Percentiles rank a stretch among this genome's conserved stretches.
Evolutionary conservation across 2,329 filamentous ascomycete genomes (phyloP).

Genomic region (Zelopaecilomyces penicillatus): DNA sequence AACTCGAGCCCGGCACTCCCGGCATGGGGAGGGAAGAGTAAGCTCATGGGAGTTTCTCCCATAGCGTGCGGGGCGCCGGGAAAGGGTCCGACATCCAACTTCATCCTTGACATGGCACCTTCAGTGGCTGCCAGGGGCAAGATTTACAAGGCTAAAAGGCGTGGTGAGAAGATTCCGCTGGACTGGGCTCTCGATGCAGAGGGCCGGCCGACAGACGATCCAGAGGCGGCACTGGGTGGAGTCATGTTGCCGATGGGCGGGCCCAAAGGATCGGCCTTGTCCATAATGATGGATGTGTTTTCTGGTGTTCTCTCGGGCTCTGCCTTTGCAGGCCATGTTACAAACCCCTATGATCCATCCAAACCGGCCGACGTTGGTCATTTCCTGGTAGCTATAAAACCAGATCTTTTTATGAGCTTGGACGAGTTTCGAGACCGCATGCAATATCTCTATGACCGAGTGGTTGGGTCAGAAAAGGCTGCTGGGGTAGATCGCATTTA

Average conservation of each 20-base stretch:
- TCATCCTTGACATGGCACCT: slow-evolving; percentile 70
- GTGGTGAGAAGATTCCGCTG: slow-evolving; percentile 59
- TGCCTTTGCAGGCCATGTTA: slow-evolving; percentile 71
- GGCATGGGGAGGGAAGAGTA: slow-evolving; percentile 58
- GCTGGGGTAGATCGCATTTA: slow-evolving; percentile 50
- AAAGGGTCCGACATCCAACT: slow-evolving; percentile 40
- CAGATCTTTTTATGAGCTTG: slow-evolving; percentile 63
- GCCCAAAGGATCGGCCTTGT: slow-evolving; percentile 67
- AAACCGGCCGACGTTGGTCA: slow-evolving; percentile 64
- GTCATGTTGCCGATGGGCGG: slow-evolving; percentile 85
- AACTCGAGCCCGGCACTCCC: slow-evolving; percentile 66
- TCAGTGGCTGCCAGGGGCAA: slow-evolving; percentile 63
- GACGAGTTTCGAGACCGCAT: slow-evolving; percentile 61
- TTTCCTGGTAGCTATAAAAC: slow-evolving; percentile 64
- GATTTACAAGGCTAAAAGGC: slow-evolving; percentile 59
- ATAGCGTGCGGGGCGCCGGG: slow-evolving; percentile 70
- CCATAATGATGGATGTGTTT: slow-evolving; percentile 87
- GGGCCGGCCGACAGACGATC: slow-evolving; percentile 62
- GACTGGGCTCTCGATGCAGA: slow-evolving; percentile 71
- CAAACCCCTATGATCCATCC: slow-evolving; percentile 65
- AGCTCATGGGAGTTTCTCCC: slow-evolving; percentile 65
- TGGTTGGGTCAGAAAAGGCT: slow-evolving; percentile 46
- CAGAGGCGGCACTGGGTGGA: slow-evolving; percentile 59
- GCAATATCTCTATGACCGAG: slow-evolving; percentile 44
- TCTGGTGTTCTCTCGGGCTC: slow-evolving; percentile 70